Conservation (phyloP, 2,329 filamentous ascomycete species). For the Tolypocladium paradoxum region DNA sequence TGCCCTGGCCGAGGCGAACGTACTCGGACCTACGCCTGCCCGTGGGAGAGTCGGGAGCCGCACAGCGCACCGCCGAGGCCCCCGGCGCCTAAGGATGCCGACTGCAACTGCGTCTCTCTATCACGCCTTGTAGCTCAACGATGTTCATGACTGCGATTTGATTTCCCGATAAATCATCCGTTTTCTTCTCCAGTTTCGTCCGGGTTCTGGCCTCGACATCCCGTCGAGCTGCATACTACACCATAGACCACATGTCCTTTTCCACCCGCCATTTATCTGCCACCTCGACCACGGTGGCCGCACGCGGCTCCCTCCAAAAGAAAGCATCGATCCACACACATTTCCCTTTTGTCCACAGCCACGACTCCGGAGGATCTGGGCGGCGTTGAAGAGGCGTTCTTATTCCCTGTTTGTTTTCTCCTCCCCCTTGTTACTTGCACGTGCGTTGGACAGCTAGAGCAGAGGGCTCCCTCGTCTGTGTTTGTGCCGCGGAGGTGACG, state of each 20-base stretch:
- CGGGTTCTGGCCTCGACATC: not conserved
- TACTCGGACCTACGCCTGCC: constrained; percentile 30
- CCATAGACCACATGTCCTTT: not conserved
- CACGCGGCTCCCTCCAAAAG: not conserved
- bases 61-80: constrained; percentile 11
- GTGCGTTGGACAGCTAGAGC: not conserved
- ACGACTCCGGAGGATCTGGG: not conserved
- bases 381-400: not conserved
- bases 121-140: not conserved
- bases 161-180: not conserved
- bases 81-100: constrained; percentile 2
- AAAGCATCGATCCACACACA: not conserved
- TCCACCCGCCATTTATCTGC: not conserved
- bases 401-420: not conserved
- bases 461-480: not conserved
- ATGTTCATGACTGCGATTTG: not conserved
- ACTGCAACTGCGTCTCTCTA: not conserved
- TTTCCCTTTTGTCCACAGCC: not conserved
- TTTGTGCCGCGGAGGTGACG: not conserved
- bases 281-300: not conserved
- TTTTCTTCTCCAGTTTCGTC: not conserved
- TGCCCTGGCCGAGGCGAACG: constrained; percentile 9
- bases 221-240: not conserved
- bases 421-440: not conserved
- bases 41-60: constrained; percentile 17